Evolutionary conservation across 306 rosid genomes (phyloP).

Genomic region (Quillaja saponaria): DNA sequence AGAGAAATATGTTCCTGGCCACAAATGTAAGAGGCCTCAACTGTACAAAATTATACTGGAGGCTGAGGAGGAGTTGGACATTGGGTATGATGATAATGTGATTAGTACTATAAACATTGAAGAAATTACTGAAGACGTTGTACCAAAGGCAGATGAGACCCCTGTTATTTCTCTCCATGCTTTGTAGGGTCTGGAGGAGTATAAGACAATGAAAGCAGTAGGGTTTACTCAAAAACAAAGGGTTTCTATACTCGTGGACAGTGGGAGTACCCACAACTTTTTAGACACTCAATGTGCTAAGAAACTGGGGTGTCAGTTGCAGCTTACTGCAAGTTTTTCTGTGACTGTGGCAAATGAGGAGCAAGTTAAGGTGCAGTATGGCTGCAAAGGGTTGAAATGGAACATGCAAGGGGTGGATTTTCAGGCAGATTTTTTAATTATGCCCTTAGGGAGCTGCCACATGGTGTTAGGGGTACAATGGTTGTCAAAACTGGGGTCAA

Average conservation of each 20-base stretch:
- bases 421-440: background rate
- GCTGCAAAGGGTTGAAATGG: background rate
- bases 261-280: background rate
- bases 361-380: background rate
- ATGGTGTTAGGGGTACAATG: background rate
- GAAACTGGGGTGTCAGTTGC: background rate
- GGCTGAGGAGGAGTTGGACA: background rate
- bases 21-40: background rate
- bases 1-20: background rate
- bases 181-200: background rate
- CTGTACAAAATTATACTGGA: background rate
- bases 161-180: background rate
- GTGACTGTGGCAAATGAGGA: background rate
- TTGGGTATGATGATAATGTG: background rate
- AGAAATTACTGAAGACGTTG: background rate
- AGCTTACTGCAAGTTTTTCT: background rate
- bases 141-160: background rate
- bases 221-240: background rate
- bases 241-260: background rate
- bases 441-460: background rate
- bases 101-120: too few relatives aligned
- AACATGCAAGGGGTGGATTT: background rate
- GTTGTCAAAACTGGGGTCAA: background rate
- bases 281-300: background rate
- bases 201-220: background rate